A percentile compares a stretch with the other conserved stretches of the same genome.
phyloP scores from a whole-genome alignment of 805 yeast species.

The Candida corydali region DNA sequence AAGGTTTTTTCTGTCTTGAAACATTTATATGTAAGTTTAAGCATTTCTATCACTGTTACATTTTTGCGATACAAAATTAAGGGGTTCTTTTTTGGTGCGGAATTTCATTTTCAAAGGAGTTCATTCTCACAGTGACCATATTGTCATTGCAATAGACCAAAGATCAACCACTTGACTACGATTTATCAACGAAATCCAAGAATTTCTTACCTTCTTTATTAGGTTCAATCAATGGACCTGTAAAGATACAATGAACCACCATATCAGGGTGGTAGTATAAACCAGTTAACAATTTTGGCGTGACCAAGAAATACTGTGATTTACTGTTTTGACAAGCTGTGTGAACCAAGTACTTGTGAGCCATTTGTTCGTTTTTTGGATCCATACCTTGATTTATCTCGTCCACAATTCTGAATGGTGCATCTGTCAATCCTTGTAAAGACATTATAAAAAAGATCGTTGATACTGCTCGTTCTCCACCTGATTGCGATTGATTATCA shows the following conservation, averaged over 20 bases:
- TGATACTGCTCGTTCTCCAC: constrained; percentile 96
- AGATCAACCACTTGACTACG: background rate
- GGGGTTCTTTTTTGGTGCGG: too few relatives aligned
- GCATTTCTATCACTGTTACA: too few relatives aligned
- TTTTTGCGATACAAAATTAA: too few relatives aligned
- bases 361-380: constrained; percentile 80
- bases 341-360: constrained; percentile 80
- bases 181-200: constrained; percentile 24
- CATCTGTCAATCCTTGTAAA: constrained; percentile 78
- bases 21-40: too few relatives aligned
- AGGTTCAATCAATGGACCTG: constrained; percentile 30
- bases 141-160: too few relatives aligned
- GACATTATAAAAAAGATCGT: constrained; percentile 89
- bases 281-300: constrained; percentile 83
- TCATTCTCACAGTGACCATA: too few relatives aligned
- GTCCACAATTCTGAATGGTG: constrained; percentile 94
- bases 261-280: constrained; percentile 73
- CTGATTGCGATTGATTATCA: constrained; percentile 89
- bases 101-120: too few relatives aligned
- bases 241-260: constrained; percentile 77
- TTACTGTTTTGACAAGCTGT: constrained; percentile 59
- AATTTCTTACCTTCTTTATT: constrained; percentile 17
- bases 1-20: too few relatives aligned
- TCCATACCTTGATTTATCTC: constrained; percentile 99
- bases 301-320: constrained; percentile 87